Evolutionary conservation across 2,329 filamentous ascomycete genomes (phyloP), one percentile per base, ranked within the genome.

Genomic region (Bimuria novae-zelandiae): DNA sequence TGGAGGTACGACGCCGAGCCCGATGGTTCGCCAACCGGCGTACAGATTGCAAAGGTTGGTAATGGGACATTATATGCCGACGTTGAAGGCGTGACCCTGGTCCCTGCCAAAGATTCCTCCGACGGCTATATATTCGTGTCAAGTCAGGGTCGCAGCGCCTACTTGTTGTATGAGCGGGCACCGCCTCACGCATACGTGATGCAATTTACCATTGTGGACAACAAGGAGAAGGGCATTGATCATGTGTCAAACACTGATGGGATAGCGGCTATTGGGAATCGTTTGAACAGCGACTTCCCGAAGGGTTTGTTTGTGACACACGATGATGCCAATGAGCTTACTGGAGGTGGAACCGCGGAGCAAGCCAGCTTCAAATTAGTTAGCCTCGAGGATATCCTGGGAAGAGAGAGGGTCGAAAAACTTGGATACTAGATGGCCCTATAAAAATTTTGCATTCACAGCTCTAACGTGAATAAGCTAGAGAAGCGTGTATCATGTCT

Each of bases 1-100:
- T 83, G 81, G 80, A 71, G 79, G 3, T 82, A 82, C 44, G 76
- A 72, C 5, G 80, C 80, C 0, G 80, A 84, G 60, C 80, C 80
- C 0, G 74, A 76, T 36, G 67, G 72, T 19, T 61, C 63, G n/a
- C 57, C 69, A 69, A 19, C 54, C 65, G 6, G 70, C 77, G 14
- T 63, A 7, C 64, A 65, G 17, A 59, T 70, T 21, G 80, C 76
- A 0, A 71, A 74, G 19, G 75, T 82, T 3, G 79, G 77, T 6
- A 78, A 80, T 12, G 78, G 79, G 5, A 70, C 69, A 1, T 74
- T 82, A n/a, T 74, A 76, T 43, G 79, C 79, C 1, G 81, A 83
- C 17, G 78, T 82, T n/a, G 81, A 83, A 54, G 81, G 81, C 8
- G 75, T 84, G 10, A 79, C 80, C 0, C 68, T 83, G 0, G 74